A percentile compares a stretch with the other conserved stretches of the same genome.
These are phyloP conservation scores for Rhizophora apiculata DNA, from an alignment of 345 rosid species.

Conservation along the genomic window DNA sequence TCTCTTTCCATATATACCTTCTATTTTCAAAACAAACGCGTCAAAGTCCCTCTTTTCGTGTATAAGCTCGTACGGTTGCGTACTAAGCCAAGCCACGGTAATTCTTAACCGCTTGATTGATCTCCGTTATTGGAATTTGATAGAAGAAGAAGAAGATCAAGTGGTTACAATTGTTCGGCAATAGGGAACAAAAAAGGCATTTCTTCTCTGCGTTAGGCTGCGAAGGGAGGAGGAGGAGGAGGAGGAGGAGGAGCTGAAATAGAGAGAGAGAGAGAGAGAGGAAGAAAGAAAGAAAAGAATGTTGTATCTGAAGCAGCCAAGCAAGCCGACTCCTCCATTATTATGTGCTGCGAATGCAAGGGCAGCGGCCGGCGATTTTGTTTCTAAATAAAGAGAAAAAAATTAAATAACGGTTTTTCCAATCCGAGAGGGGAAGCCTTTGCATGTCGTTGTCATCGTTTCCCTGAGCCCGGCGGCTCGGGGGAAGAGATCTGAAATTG, in stretches of 20 bases:
- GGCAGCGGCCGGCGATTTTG: slow-evolving; percentile 27
- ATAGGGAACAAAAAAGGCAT: background rate
- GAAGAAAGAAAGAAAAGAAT: slow-evolving; percentile 28
- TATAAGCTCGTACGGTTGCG: too few species aligned
- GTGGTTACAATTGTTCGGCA: too few species aligned
- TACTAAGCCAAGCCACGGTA: too few species aligned
- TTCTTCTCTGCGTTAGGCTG: background rate
- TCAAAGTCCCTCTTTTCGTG: too few species aligned
- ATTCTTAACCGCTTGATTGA: too few species aligned
- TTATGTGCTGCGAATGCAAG: background rate
- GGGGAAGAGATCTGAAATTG: slow-evolving; percentile 42
- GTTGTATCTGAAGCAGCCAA: slow-evolving; percentile 79
- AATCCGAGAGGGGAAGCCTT: background rate
- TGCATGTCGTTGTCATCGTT: slow-evolving; percentile 51
- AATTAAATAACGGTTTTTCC: background rate
- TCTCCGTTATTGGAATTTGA: too few species aligned
- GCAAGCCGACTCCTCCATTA: slow-evolving; percentile 30
- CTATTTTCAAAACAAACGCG: background rate
- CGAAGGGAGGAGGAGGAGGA: too few species aligned
- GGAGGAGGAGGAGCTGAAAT: background rate
- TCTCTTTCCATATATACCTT: background rate
- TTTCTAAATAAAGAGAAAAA: background rate
- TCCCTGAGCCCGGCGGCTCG: slow-evolving; percentile 82
- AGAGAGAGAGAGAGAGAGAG: slow-evolving; percentile 12
- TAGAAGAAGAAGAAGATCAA: too few species aligned